A percentile compares a stretch with the other conserved stretches of the same genome.
Conservation (phyloP, 257 asterid species). For the Lycium barbarum region DNA sequence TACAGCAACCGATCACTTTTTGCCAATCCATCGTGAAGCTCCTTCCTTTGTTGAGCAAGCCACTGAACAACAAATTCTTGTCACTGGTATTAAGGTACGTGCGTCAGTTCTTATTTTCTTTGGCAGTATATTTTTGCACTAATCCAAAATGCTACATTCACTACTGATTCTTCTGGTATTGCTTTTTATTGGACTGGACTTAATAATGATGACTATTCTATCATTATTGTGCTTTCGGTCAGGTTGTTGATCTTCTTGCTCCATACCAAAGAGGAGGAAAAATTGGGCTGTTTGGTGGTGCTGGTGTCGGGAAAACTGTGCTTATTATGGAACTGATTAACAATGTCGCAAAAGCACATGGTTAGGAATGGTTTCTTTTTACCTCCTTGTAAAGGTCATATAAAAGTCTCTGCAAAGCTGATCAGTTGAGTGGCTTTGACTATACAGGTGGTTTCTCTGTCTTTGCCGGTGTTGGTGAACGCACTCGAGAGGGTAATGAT, state of each 20-base stretch:
- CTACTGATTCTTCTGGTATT: not conserved
- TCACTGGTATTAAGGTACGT: slow-evolving; percentile 93
- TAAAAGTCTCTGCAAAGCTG: not conserved
- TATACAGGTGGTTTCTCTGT: slow-evolving; percentile 95
- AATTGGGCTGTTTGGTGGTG: slow-evolving; percentile 97
- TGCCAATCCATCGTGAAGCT: slow-evolving; percentile 98
- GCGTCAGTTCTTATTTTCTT: not conserved
- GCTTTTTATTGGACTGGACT: not conserved
- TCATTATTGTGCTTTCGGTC: not conserved
- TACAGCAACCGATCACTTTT: slow-evolving; percentile 82
- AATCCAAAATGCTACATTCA: not conserved
- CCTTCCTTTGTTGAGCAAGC: slow-evolving; percentile 96
- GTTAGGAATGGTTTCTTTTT: slow-evolving; percentile 44
- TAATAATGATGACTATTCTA: not conserved
- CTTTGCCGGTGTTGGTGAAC: slow-evolving; percentile 99
- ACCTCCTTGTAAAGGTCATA: not conserved
- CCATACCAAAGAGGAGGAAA: slow-evolving; percentile 99
- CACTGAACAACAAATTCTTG: slow-evolving; percentile 94
- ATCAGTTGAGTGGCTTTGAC: slow-evolving; percentile 13
- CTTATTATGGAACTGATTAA: slow-evolving; percentile 96
- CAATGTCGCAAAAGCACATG: slow-evolving; percentile 97
- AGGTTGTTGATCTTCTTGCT: slow-evolving; percentile 98
- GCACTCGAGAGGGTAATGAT: slow-evolving; percentile 98
- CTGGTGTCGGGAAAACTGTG: slow-evolving; percentile 96
- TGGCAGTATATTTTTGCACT: not conserved